Percentiles rank a stretch among this genome's conserved stretches.
These are phyloP conservation scores for Clonostachys solani DNA, from an alignment of 2,329 filamentous ascomycete species.

Conservation along the genomic window DNA sequence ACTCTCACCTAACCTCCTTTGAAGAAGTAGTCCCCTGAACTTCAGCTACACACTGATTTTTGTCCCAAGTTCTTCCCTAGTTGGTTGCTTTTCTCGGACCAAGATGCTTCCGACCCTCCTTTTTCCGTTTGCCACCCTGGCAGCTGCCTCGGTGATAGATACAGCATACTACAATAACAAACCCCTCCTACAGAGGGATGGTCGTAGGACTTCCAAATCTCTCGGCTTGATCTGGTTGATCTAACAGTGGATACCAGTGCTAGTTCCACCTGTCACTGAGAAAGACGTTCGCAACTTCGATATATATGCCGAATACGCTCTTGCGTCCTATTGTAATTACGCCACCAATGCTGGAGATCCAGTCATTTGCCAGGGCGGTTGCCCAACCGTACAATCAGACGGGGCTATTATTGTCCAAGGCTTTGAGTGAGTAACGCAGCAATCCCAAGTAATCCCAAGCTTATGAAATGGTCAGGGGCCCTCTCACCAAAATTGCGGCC, in stretches of 20 bases:
- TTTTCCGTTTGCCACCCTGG: background rate
- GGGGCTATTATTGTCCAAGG: slow-evolving; percentile 36
- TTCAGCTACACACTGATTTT: too few relatives aligned
- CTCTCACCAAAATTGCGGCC: slow-evolving; percentile 38
- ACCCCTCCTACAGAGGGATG: background rate
- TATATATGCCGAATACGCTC: slow-evolving; percentile 47
- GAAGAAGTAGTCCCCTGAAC: too few relatives aligned
- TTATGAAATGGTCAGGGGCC: slow-evolving; percentile 22
- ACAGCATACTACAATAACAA: background rate
- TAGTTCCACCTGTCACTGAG: slow-evolving; percentile 10
- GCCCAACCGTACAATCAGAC: slow-evolving; percentile 35
- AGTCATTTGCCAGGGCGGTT: slow-evolving; percentile 37
- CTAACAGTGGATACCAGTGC: too few relatives aligned
- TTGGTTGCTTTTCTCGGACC: background rate
- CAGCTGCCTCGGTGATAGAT: background rate
- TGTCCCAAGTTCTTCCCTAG: too few relatives aligned
- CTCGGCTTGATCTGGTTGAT: too few relatives aligned
- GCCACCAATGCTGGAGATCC: slow-evolving; percentile 25
- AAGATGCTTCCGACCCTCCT: background rate
- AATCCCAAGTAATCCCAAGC: too few relatives aligned
- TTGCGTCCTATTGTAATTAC: slow-evolving; percentile 50
- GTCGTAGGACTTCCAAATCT: too few relatives aligned
- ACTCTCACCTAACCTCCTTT: too few relatives aligned
- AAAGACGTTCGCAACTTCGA: slow-evolving; percentile 31
- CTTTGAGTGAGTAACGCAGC: slow-evolving; percentile 24